These are phyloP conservation scores for Cucumis sativus DNA, from an alignment of 306 rosid genomes.

Conservation along the genomic window Cucumber_9930_V3 NC_026656.2:22225001-22225500, in stretches of 20 bases:
- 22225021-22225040: constrained; percentile 95
- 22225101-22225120: constrained; percentile 25
- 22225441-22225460: constrained; percentile 64
- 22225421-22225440: constrained; percentile 48
- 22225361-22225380: constrained; percentile 40
- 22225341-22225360: constrained; percentile 25
- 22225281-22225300: constrained; percentile 21
- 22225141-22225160: constrained; percentile 23
- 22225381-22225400: constrained; percentile 87
- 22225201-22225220: constrained; percentile 16
- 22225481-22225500: constrained; percentile 49
- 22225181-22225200: constrained; percentile 20
- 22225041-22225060: constrained; percentile 78
- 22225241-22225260: constrained; percentile 6
- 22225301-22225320: constrained; percentile 15
- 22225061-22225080: constrained; percentile 28
- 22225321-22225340: constrained; percentile 24
- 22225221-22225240: constrained; percentile 14
- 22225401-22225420: constrained; percentile 46
- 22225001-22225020: constrained; percentile 95
- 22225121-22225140: constrained; percentile 31
- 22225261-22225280: constrained; percentile 22
- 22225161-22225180: constrained; percentile 19
- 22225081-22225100: constrained; percentile 46
- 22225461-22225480: constrained; percentile 65